Base-by-base conservation (phyloP, 495 filamentous ascomycete species). In the Thermothielavioides terrestris region DNA sequence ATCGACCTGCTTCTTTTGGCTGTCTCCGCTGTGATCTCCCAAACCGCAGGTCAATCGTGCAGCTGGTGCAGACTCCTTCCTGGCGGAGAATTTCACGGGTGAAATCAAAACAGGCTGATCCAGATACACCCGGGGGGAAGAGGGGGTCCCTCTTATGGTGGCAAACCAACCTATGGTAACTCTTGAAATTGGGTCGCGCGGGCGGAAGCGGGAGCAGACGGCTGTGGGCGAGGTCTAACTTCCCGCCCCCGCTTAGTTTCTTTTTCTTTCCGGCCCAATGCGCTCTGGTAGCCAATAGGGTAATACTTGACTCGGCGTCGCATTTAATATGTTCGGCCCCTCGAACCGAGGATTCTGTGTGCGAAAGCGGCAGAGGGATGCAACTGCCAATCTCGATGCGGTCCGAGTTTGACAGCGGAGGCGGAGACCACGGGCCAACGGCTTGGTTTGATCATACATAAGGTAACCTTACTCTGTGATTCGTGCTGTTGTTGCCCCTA, bases 41-140 rank as follows among this genome's bases (percentile, higher is more conserved):
- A 46, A 46, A 15, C 4, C 21, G 25, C 8, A 41, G 10, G 1
- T 38, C 44, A 5, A 5, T 6, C 27, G 8, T 14, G 34, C 34
- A 20, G 22, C 21, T 26, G 9, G 18, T 21, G 25, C 17, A 48
- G 23, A 11, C 31, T 14, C 21, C 1, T 15, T 4, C 30, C 23
- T 49, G 51, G 28, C 40, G 41, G 48, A 34, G 50, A 26, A 45
- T 50, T 37, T 52, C 25, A 34, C 52, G 53, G 59, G 56, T 42
- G 56, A 62, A 62, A 61, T 54, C 17, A 35, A 46, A 60, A 60
- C 57, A 60, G 57, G 46, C 57, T 56, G 53, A 47, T 51, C 22
- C 14, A 38, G 34, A 36, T 12, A 26, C 22, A 44, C 17, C 30
- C 22, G 14, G n/a, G 35, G 15, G 35, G 20, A 32, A 37, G 12